Conservation (phyloP, 23 red algal species). For the Gracilaria caudata region DNA sequence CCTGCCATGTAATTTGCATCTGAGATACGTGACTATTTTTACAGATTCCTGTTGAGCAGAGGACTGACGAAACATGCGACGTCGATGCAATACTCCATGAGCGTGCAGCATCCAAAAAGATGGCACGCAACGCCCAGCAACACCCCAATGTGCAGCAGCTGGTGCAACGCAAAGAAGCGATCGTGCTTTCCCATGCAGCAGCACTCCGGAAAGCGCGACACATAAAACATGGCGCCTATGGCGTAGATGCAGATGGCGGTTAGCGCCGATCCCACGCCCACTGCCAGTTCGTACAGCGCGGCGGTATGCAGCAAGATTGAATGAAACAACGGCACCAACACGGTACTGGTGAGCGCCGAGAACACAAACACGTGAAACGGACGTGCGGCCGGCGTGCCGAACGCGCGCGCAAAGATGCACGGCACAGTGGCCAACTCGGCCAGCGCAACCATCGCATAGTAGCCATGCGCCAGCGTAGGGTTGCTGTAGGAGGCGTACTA, state of each 20-base stretch:
- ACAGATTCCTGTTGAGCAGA: too few species aligned
- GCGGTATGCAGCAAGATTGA: slow-evolving; percentile 34
- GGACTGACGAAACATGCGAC: slow-evolving; percentile 42
- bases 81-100: slow-evolving; percentile 41
- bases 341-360: slow-evolving; percentile 26
- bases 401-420: slow-evolving; percentile 54
- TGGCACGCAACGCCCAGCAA: slow-evolving; percentile 62
- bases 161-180: slow-evolving; percentile 68
- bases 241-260: slow-evolving; percentile 44
- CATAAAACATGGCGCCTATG: slow-evolving; percentile 72
- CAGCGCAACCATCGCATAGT: slow-evolving; percentile 21
- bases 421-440: slow-evolving; percentile 22
- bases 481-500: slow-evolving; percentile 71
- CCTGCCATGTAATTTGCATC: too few species aligned
- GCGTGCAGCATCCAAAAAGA: slow-evolving; percentile 31
- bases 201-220: slow-evolving; percentile 77
- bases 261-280: slow-evolving; percentile 28
- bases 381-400: slow-evolving; percentile 36
- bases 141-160: slow-evolving; percentile 83
- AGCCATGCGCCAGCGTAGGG: slow-evolving; percentile 17
- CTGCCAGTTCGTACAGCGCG: slow-evolving; percentile 15
- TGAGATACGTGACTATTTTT: too few species aligned
- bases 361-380: slow-evolving; percentile 51
- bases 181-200: slow-evolving; percentile 78
- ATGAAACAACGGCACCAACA: slow-evolving; percentile 53